Evolutionary conservation across 192 early-diverging fungal genomes (phyloP).

Genomic region (Chytriomyces sp.): DNA sequence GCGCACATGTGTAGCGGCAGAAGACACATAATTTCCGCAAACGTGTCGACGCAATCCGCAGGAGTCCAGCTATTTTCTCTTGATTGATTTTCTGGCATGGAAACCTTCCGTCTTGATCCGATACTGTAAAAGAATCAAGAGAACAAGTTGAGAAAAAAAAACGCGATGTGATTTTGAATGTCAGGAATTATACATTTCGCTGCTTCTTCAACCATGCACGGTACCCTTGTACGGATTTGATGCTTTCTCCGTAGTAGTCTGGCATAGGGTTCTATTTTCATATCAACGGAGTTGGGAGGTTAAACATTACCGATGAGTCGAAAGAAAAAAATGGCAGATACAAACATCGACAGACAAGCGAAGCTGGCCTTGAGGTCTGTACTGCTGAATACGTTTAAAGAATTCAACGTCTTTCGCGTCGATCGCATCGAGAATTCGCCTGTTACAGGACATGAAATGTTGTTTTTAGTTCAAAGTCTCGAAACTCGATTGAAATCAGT

Average conservation of each 20-base stretch:
- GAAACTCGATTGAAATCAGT: background rate
- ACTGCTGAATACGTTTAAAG: conserved; percentile 46
- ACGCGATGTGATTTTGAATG: too few relatives aligned
- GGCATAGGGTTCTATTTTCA: conserved; percentile 58
- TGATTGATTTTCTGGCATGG: conserved; percentile 26
- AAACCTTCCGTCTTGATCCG: conserved; percentile 33
- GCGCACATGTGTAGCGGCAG: too few relatives aligned
- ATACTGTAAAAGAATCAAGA: background rate
- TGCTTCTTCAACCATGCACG: conserved; percentile 89
- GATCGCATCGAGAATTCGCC: conserved; percentile 20
- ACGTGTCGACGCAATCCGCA: background rate
- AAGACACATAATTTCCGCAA: too few relatives aligned
- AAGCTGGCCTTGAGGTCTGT: conserved; percentile 49
- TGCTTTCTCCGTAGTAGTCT: conserved; percentile 92
- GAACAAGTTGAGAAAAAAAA: too few relatives aligned
- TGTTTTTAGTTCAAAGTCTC: background rate
- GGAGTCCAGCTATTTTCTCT: background rate
- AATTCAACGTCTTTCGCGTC: conserved; percentile 46
- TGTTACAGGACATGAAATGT: background rate
- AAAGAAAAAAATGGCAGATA: background rate
- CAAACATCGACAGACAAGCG: conserved; percentile 45
- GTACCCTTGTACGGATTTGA: conserved; percentile 82
- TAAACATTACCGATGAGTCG: background rate
- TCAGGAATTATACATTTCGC: conserved; percentile 22
- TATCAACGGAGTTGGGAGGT: too few relatives aligned